Evolutionary conservation across 2,329 filamentous ascomycete species (phyloP), one percentile per base, ranked within the genome.

Genomic region (Pseudohalonectria lignicola): DNA sequence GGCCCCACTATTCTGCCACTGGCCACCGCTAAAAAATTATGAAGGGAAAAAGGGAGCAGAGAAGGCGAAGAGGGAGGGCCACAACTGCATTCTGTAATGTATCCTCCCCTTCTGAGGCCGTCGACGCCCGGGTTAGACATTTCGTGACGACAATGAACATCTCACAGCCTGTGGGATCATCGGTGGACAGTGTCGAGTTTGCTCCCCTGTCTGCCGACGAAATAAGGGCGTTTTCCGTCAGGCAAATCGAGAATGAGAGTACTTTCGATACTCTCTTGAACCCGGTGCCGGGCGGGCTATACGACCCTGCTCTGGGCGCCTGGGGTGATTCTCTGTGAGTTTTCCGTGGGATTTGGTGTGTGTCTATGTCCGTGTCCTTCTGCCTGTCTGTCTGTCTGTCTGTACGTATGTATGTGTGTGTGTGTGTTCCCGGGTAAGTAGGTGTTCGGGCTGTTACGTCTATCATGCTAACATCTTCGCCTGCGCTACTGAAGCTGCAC

Each of bases 221-320:
- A 60, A 87, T 98, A 56, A 79, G 80, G 56, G 74, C 79, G 43
- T 78, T 96, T 50, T 98, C 92, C 8, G 92, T 95, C 48, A 92
- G 92, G 67, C 79, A 80, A 61, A 94, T 98, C 51, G 83, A 93
- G 54, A 94, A 93, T 64, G 82, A 87, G 37, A 85, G 76, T 48
- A 94, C 92, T n/a, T 92, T 96, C 59, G 92, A 96, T 62, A 86
- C 78, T 41, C 76, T 95, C 40, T 72, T 93, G 47, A 88, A 94
- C 51, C 88, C 90, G 7, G 75, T 93, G 9, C 84, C 87, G 12
- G 87, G 87, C 42, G 92, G 92, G 56, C 72, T 98, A 8, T 94
- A 98, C 55, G 92, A 95, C 60, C 76, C 85, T 40, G 88, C 90
- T 34, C 70, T 98, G 43, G 92, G 92, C 21, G 86, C 90, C 38